Evolutionary conservation across 495 filamentous ascomycete genomes (phyloP).

Genomic region (Massariosphaeria phaeospora): DNA sequence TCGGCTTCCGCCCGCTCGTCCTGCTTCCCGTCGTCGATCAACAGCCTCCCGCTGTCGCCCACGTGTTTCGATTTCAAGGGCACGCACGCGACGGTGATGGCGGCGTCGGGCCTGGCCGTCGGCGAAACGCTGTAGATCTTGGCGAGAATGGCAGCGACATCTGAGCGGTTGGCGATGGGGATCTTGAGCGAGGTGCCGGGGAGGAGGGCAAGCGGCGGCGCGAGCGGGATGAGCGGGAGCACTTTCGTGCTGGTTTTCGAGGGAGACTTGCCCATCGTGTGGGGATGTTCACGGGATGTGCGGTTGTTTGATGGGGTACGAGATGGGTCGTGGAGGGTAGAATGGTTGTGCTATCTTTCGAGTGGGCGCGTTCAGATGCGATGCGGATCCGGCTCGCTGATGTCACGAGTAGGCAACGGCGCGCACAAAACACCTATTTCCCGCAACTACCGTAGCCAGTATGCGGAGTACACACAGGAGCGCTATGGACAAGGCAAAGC

Average conservation of each 20-base stretch:
- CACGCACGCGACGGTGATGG: slow-evolving; percentile 74
- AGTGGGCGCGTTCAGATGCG: no score
- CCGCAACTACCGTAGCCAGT: no score
- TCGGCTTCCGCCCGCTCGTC: slow-evolving; percentile 39
- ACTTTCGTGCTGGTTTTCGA: slow-evolving; percentile 40
- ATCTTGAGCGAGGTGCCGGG: slow-evolving; percentile 76
- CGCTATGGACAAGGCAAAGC: no score
- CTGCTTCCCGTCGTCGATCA: slow-evolving; percentile 54
- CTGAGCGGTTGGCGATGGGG: slow-evolving; percentile 69
- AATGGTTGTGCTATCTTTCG: no score
- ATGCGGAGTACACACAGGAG: no score
- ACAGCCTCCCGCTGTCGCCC: slow-evolving; percentile 61
- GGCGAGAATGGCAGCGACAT: slow-evolving; percentile 76
- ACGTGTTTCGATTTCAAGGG: slow-evolving; percentile 69
- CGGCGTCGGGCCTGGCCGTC: slow-evolving; percentile 57
- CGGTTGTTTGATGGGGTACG: no score
- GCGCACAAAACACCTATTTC: no score
- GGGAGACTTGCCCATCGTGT: slow-evolving; percentile 27
- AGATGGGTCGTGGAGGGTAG: no score
- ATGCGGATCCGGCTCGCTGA: no score
- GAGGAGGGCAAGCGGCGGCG: slow-evolving; percentile 68
- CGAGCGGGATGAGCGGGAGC: slow-evolving; percentile 71
- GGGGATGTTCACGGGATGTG: neutral
- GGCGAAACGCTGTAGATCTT: slow-evolving; percentile 64
- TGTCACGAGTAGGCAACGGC: no score